phyloP scores from a whole-genome alignment of 2,329 filamentous ascomycete species.

The Fusarium tuaranense region DNA sequence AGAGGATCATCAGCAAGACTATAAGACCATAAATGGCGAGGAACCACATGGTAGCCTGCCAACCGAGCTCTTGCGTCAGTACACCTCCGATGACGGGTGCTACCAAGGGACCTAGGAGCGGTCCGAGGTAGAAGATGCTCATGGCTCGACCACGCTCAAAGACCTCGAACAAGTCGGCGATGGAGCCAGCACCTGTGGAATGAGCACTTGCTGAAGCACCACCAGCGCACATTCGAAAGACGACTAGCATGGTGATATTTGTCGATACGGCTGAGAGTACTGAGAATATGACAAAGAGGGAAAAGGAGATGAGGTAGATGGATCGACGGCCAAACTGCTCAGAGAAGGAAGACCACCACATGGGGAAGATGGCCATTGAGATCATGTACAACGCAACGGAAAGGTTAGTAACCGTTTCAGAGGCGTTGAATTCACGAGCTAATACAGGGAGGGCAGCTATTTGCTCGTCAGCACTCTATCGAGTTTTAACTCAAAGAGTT shows the following conservation, averaged over 20 bases:
- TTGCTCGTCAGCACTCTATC: conserved; percentile 13
- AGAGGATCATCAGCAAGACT: conserved; percentile 66
- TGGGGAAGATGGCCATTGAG: conserved; percentile 83
- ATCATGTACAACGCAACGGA: conserved; percentile 86
- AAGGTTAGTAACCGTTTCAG: conserved; percentile 77
- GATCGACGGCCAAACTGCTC: conserved; percentile 78
- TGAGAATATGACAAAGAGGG: conserved; percentile 78
- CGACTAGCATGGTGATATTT: conserved; percentile 80
- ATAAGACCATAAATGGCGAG: conserved; percentile 76
- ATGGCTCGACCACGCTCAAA: conserved; percentile 82
- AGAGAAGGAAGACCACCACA: conserved; percentile 89
- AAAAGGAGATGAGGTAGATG: conserved; percentile 83
- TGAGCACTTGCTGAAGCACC: conserved; percentile 85
- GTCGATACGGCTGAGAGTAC: conserved; percentile 75
- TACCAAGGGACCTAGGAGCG: conserved; percentile 78
- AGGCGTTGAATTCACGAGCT: conserved; percentile 69
- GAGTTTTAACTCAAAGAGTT: not conserved
- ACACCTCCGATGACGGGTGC: conserved; percentile 82
- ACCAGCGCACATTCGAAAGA: conserved; percentile 79
- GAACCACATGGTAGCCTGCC: conserved; percentile 85
- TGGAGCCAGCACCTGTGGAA: conserved; percentile 85
- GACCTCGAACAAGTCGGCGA: conserved; percentile 83
- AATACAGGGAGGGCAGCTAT: conserved; percentile 77
- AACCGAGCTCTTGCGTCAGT: conserved; percentile 75
- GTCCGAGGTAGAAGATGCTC: conserved; percentile 85